Conservation (phyloP, 768 basidiomycete species). For the Amanita thiersii region DNA sequence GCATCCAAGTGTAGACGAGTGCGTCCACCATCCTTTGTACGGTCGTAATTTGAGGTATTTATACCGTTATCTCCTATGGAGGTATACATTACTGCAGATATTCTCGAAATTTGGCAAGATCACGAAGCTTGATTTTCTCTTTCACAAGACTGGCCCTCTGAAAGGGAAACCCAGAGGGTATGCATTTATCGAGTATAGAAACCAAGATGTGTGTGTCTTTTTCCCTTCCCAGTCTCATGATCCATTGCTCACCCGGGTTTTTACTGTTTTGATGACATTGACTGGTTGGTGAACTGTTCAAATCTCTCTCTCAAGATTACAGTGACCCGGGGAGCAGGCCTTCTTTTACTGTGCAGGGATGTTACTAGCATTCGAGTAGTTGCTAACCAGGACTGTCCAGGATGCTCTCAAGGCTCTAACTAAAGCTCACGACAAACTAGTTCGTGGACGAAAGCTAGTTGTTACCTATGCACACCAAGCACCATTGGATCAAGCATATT, state of each 20-base stretch:
- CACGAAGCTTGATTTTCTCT: constrained; percentile 88
- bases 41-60: not conserved
- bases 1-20: constrained; percentile 85
- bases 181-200: constrained; percentile 84
- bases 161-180: constrained; percentile 95
- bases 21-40: constrained; percentile 14
- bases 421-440: constrained; percentile 65
- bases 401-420: constrained; percentile 76
- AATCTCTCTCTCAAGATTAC: not conserved
- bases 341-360: not conserved
- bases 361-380: not conserved
- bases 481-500: constrained; percentile 31
- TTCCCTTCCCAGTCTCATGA: constrained; percentile 12
- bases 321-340: constrained; percentile 12
- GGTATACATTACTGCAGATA: constrained; percentile 81
- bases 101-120: constrained; percentile 92
- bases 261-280: constrained; percentile 13
- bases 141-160: constrained; percentile 84
- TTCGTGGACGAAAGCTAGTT: constrained; percentile 81
- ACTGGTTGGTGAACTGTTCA: constrained; percentile 2
- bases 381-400: constrained; percentile 29
- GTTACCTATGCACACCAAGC: constrained; percentile 94
- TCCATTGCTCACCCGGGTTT: constrained; percentile 41
- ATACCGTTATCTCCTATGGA: constrained; percentile 19
- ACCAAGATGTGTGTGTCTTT: constrained; percentile 61